A percentile compares a stretch with the other conserved stretches of the same genome.
phyloP scores from a whole-genome alignment of 2,329 filamentous ascomycete species.

The Chaetomium globosum region DNA sequence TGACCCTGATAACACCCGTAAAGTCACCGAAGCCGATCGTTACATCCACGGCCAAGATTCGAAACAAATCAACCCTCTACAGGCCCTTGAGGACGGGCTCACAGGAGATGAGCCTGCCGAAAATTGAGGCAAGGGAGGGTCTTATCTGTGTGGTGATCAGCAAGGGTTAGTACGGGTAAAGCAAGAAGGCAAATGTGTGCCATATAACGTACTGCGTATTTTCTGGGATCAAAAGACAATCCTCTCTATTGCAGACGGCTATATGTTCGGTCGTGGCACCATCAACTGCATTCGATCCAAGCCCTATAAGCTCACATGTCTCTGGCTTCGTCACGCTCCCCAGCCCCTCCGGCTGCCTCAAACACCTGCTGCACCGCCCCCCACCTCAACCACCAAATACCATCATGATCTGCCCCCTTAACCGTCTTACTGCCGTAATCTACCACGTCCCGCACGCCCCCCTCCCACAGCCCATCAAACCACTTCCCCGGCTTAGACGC shows the following conservation, averaged over 20 bases:
- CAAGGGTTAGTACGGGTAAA: no score
- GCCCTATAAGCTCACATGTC: neutral
- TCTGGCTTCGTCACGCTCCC: neutral
- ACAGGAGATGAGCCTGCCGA: no score
- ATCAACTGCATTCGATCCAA: neutral
- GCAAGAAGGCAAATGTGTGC: no score
- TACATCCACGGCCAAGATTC: neutral
- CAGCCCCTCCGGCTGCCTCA: neutral
- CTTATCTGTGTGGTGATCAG: no score
- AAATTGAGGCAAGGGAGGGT: no score
- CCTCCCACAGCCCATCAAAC: constrained; percentile 40
- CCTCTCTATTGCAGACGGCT: neutral
- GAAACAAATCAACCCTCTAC: neutral
- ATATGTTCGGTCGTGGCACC: neutral
- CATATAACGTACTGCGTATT: no score
- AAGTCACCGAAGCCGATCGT: neutral
- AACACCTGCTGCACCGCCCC: constrained; percentile 32
- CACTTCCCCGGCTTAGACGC: constrained; percentile 37
- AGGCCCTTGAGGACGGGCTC: neutral
- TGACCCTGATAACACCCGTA: no score
- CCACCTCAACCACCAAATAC: constrained; percentile 35
- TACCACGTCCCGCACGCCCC: constrained; percentile 27
- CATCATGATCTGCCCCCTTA: constrained; percentile 38
- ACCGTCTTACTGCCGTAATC: constrained; percentile 35
- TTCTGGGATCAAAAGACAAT: neutral